These are phyloP conservation scores for Oryza officinalis DNA, from an alignment of 176 grass and related monocot species.

Conservation along the genomic window DNA sequence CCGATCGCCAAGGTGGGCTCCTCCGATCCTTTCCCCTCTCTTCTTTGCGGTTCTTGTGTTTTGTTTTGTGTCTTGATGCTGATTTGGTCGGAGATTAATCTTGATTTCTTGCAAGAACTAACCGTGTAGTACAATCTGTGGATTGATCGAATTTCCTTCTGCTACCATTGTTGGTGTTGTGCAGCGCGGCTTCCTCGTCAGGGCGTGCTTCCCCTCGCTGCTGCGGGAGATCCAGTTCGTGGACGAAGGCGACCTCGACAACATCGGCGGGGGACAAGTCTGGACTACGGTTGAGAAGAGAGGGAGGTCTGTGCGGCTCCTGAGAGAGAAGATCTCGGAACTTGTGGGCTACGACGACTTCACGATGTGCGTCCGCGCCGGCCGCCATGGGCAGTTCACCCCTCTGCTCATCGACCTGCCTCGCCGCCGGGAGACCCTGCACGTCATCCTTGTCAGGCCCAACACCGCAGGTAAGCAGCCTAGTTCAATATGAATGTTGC, in stretches of 20 bases:
- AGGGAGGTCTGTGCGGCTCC: constrained; percentile 6
- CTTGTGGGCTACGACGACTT: not conserved
- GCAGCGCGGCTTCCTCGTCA: too few species aligned
- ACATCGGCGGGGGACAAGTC: too few species aligned
- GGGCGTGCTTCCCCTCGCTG: too few species aligned
- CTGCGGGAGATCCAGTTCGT: too few species aligned
- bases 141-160: too few species aligned
- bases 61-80: not conserved
- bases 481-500: not conserved
- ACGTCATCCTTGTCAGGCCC: not conserved
- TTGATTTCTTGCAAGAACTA: not conserved
- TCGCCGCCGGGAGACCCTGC: constrained; percentile 11
- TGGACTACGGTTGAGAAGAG: too few species aligned
- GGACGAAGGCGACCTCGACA: too few species aligned
- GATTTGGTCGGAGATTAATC: too few species aligned
- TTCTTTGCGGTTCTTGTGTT: not conserved
- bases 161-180: too few species aligned
- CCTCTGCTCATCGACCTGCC: constrained; percentile 34
- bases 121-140: too few species aligned
- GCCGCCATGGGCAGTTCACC: not conserved
- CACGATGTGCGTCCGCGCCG: constrained; percentile 19
- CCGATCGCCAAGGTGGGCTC: not conserved
- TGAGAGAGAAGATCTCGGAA: not conserved
- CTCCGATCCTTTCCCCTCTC: not conserved
- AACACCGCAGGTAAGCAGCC: not conserved